These are phyloP conservation scores for Stylosanthes scabra DNA, from an alignment of 331 rosid genomes.

Conservation along the genomic window DNA sequence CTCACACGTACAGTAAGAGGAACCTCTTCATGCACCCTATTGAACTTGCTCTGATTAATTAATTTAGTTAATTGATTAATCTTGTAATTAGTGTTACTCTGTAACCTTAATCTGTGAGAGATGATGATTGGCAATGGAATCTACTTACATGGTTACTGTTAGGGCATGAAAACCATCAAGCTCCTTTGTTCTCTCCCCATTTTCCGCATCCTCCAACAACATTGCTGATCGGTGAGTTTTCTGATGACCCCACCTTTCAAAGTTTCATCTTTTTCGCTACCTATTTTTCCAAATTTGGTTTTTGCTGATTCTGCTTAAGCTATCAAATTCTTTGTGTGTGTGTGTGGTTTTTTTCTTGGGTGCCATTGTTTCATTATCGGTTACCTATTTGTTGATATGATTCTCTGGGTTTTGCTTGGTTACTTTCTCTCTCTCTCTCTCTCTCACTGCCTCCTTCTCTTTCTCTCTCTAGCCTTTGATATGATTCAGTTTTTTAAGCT, in stretches of 20 bases:
- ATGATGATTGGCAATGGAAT: conserved; percentile 49
- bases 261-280: conserved; percentile 22
- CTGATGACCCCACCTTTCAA: conserved; percentile 15
- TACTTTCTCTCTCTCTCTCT: conserved; percentile 19
- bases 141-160: conserved; percentile 43
- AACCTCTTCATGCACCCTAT: conserved; percentile 31
- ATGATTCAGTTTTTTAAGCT: conserved; percentile 30
- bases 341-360: conserved; percentile 17
- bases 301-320: conserved; percentile 16
- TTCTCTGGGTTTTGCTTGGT: conserved; percentile 29
- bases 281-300: conserved; percentile 34
- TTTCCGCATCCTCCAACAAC: conserved; percentile 70
- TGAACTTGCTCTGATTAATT: conserved; percentile 36
- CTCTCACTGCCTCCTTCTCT: conserved; percentile 16
- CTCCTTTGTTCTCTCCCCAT: conserved; percentile 51
- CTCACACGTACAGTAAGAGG: neutral
- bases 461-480: conserved; percentile 21
- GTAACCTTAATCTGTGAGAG: conserved; percentile 44
- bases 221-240: conserved; percentile 74
- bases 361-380: conserved; percentile 38
- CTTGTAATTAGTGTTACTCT: neutral
- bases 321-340: conserved; percentile 6
- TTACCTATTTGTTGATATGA: conserved; percentile 34
- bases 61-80: conserved; percentile 5
- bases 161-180: conserved; percentile 82